Evolutionary conservation across 2,329 filamentous ascomycete genomes (phyloP), one percentile per base, ranked within the genome.

Genomic region (Microcyclospora pomicola): DNA sequence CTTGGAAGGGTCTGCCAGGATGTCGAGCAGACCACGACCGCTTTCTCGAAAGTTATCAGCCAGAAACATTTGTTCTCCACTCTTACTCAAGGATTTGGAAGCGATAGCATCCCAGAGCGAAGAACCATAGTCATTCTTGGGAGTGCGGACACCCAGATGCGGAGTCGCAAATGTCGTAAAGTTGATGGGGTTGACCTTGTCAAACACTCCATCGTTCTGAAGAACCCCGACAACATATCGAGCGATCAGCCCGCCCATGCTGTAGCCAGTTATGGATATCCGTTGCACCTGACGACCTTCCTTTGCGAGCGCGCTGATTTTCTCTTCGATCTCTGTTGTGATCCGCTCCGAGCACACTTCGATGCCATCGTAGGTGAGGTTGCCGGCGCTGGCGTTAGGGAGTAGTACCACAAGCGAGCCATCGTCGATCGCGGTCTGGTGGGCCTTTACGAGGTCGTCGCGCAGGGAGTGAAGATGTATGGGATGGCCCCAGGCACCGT

Each of bases 81-180:
- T 93, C 54, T 75, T 77, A 40, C 83, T 92, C 5, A 96, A 63
- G 0, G 80, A 85, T 39, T 81, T 72, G 1, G 85, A 32, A 33
- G 85, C 88, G 3, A 96, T 59, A n/a, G 80, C 72, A 55, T 96
- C 96, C 77, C 63, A 69, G 9, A 66, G 44, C n/a, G 64, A 57
- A 41, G 59, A 61, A 37, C 60, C 51, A 14, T 59, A 61, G 16
- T 66, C 65, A 32, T 54, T 44, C 12, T 62, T 52, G 2, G 65
- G 66, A 0, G 65, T 62, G 12, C 66, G 57, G 5, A 67, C 63
- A 10, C 66, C 66, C 68, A 95, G 40, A 81, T 63, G 54, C 70
- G 73, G 88, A 27, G 82, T 80, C 5, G 82, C 88, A 60, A 96
- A 95, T 1, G 87, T 94, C 2, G 81, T 84, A 61, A 96, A 95